phyloP scores from a whole-genome alignment of 495 filamentous ascomycete species.

The Penicilliopsis zonata region DNA sequence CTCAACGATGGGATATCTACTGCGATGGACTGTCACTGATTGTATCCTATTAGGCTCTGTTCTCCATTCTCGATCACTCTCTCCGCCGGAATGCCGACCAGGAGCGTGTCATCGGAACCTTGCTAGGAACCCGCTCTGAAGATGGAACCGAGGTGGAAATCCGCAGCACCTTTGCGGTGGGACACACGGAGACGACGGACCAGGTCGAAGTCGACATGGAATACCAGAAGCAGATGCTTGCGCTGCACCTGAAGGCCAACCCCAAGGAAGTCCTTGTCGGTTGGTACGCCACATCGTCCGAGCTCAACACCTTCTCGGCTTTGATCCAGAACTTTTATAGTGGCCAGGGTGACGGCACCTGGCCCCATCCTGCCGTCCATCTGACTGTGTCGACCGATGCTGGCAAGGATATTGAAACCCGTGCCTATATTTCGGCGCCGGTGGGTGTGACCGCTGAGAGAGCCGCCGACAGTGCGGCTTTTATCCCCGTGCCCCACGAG shows the following conservation, averaged over 20 bases:
- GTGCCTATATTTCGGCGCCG: constrained; percentile 86
- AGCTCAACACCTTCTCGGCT: constrained; percentile 94
- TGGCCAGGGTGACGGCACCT: constrained; percentile 90
- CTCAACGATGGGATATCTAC: background rate
- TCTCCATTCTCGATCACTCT: constrained; percentile 96
- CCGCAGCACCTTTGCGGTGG: constrained; percentile 89
- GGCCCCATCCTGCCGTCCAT: constrained; percentile 91
- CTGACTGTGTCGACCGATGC: constrained; percentile 83
- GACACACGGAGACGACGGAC: constrained; percentile 94
- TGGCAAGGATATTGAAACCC: constrained; percentile 70
- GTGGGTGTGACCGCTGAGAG: constrained; percentile 92
- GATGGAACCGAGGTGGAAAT: constrained; percentile 95
- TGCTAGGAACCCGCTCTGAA: constrained; percentile 83
- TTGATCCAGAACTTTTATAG: constrained; percentile 99
- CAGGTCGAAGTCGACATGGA: constrained; percentile 99
- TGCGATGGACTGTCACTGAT: constrained; percentile 5
- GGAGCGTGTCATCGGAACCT: constrained; percentile 89
- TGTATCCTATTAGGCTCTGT: constrained; percentile 54
- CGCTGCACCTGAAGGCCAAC: constrained; percentile 83
- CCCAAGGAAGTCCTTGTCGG: constrained; percentile 89
- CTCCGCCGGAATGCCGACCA: constrained; percentile 79
- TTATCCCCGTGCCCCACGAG: constrained; percentile 91
- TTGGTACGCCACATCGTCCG: constrained; percentile 93
- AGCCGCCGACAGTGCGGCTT: constrained; percentile 86
- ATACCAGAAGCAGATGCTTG: constrained; percentile 98